phyloP scores from a whole-genome alignment of 768 basidiomycete genomes.

The Tricholoma terreum region DNA sequence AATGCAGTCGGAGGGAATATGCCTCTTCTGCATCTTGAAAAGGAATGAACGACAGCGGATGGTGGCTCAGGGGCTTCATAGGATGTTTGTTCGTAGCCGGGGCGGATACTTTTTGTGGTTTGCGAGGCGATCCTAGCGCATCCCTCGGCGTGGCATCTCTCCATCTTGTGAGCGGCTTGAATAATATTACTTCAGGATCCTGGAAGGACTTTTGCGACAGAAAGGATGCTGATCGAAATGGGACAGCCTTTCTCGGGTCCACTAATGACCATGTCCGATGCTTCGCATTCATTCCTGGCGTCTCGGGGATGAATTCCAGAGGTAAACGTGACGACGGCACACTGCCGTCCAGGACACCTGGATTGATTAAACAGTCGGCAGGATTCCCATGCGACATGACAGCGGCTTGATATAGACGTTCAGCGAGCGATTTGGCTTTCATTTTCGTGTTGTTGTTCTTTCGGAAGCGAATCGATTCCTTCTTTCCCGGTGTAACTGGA shows the following conservation, averaged over 20 bases:
- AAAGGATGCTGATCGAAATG: constrained; percentile 23
- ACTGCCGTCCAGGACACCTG: constrained; percentile 2
- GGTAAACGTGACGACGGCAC: constrained; percentile 18
- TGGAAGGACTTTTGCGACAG: not conserved
- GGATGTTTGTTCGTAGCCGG: not conserved
- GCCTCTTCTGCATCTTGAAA: constrained; percentile 24
- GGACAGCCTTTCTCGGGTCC: constrained; percentile 32
- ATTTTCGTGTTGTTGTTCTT: constrained; percentile 3
- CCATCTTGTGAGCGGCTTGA: constrained; percentile 2
- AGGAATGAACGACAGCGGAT: constrained; percentile 29
- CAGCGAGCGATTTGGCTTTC: constrained; percentile 23
- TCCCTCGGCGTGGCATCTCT: not conserved
- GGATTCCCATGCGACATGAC: constrained; percentile 32
- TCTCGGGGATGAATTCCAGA: constrained; percentile 23
- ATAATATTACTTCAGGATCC: not conserved
- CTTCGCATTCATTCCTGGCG: constrained; percentile 7
- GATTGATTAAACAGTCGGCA: constrained; percentile 21
- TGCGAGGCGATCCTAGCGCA: not conserved
- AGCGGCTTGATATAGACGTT: constrained; percentile 35
- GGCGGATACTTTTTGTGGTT: not conserved
- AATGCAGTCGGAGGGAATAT: constrained; percentile 12
- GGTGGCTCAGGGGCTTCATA: constrained; percentile 5
- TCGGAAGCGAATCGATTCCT: not conserved
- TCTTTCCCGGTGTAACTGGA: not conserved
- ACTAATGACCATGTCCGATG: constrained; percentile 23